Percentiles rank a stretch among this genome's conserved stretches.
Evolutionary conservation across 495 filamentous ascomycete species (phyloP).

Genomic region (Aspergillus homomorphus): DNA sequence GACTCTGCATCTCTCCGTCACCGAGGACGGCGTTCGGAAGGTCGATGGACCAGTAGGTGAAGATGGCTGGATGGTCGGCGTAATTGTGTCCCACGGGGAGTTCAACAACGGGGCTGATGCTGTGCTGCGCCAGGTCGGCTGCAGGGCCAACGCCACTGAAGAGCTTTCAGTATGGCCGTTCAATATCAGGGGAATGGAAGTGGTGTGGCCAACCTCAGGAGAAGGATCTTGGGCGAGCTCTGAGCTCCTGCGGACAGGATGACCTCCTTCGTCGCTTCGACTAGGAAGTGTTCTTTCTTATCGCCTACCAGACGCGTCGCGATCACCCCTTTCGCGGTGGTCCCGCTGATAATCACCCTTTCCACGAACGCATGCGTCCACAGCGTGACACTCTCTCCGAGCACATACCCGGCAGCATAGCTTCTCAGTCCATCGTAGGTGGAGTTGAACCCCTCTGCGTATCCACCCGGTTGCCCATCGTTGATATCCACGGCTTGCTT

Average conservation of each 20-base stretch:
- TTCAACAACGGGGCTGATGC: not conserved
- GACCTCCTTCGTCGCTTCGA: not conserved
- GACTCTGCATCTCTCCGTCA: not conserved
- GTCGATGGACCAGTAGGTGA: constrained; percentile 4
- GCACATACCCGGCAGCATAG: not conserved
- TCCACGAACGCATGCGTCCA: not conserved
- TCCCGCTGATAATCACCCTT: not conserved
- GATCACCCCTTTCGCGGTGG: not conserved
- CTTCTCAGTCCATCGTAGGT: not conserved
- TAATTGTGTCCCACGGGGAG: constrained; percentile 1
- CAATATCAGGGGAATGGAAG: not conserved
- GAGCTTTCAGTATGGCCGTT: not conserved
- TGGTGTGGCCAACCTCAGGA: not conserved
- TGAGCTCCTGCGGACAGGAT: not conserved
- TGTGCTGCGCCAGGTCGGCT: not conserved
- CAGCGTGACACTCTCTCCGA: not conserved
- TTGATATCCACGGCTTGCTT: constrained; percentile 1
- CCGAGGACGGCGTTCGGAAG: not conserved
- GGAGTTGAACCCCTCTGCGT: constrained; percentile 5
- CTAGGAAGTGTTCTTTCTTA: not conserved
- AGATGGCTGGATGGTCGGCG: not conserved
- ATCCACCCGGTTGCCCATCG: not conserved
- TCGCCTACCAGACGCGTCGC: not conserved
- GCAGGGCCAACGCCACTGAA: not conserved
- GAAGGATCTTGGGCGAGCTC: constrained; percentile 1